Conservation (phyloP, 768 basidiomycete species). For the Termitomyces sp. region DNA sequence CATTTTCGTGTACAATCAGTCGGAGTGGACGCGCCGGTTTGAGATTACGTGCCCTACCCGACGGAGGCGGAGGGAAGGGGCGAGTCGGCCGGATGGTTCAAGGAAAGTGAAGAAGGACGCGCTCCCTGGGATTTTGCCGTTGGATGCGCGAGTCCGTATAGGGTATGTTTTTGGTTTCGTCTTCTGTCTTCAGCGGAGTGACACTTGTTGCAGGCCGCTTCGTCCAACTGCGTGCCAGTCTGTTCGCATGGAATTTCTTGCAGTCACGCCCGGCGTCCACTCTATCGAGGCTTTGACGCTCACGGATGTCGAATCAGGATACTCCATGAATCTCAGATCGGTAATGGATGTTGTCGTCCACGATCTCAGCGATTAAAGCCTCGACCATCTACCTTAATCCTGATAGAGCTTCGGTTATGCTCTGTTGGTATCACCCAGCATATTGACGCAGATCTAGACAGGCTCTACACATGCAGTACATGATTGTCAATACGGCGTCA, state of each 20-base stretch:
- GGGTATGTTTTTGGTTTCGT: conserved; percentile 53
- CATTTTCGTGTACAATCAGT: conserved; percentile 86
- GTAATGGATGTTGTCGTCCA: conserved; percentile 77
- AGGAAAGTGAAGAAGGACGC: conserved; percentile 38
- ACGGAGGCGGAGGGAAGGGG: conserved; percentile 39
- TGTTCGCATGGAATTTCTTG: conserved; percentile 83
- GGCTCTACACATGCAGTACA: not conserved
- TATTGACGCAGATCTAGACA: not conserved
- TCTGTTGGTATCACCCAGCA: not conserved
- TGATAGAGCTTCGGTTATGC: not conserved
- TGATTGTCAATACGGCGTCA: not conserved
- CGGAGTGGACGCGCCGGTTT: conserved; percentile 71
- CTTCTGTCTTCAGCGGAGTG: not conserved
- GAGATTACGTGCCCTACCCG: conserved; percentile 70
- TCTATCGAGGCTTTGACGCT: conserved; percentile 69
- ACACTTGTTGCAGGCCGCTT: conserved; percentile 54
- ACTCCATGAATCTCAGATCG: conserved; percentile 70
- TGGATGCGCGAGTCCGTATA: conserved; percentile 77
- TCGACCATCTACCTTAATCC: not conserved
- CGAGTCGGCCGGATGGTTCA: conserved; percentile 22
- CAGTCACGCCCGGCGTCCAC: conserved; percentile 78
- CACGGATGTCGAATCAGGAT: conserved; percentile 73
- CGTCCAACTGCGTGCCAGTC: conserved; percentile 83
- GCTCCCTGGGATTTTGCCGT: conserved; percentile 64
- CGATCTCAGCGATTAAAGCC: conserved; percentile 38